phyloP scores from a whole-genome alignment of 2,329 filamentous ascomycete species.

The Alternaria triticina region DNA sequence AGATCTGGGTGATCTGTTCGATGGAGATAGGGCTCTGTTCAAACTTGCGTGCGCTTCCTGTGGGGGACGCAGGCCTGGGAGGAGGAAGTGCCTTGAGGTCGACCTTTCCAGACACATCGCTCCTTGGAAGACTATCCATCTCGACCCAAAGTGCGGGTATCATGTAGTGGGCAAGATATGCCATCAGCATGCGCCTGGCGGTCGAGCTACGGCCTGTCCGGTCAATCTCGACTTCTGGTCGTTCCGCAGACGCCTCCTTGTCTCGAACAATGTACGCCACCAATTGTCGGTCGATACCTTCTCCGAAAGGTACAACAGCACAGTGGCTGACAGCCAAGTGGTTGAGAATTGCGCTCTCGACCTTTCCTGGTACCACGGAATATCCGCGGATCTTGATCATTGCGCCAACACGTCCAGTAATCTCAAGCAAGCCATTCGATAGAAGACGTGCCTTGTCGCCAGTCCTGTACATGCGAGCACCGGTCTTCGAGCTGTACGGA shows the following conservation, averaged over 20 bases:
- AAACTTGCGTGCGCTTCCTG: conserved; percentile 54
- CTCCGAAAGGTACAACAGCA: conserved; percentile 75
- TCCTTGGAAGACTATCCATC: conserved; percentile 72
- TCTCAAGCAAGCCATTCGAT: conserved; percentile 72
- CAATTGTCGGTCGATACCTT: conserved; percentile 75
- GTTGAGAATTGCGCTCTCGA: conserved; percentile 74
- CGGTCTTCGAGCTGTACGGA: conserved; percentile 65
- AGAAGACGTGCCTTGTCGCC: conserved; percentile 74
- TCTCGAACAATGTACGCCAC: conserved; percentile 79
- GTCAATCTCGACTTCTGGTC: conserved; percentile 70
- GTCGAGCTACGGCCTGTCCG: conserved; percentile 74
- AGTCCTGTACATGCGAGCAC: conserved; percentile 75
- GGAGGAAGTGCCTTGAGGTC: conserved; percentile 74
- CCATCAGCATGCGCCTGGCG: conserved; percentile 68
- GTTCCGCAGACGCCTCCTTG: conserved; percentile 62
- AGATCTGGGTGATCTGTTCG: conserved; percentile 72
- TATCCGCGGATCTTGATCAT: conserved; percentile 86
- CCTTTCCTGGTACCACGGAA: conserved; percentile 77
- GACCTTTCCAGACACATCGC: conserved; percentile 79
- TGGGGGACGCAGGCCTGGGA: conserved; percentile 59
- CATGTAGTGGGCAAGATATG: conserved; percentile 81
- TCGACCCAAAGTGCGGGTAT: conserved; percentile 80
- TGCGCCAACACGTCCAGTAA: conserved; percentile 75
- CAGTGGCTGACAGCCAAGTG: conserved; percentile 74
- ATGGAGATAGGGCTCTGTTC: conserved; percentile 69